A percentile compares a stretch with the other conserved stretches of the same genome.
These are phyloP conservation scores for Clonostachys byssicola DNA, from an alignment of 2,329 filamentous ascomycete species.

Conservation along the genomic window DNA sequence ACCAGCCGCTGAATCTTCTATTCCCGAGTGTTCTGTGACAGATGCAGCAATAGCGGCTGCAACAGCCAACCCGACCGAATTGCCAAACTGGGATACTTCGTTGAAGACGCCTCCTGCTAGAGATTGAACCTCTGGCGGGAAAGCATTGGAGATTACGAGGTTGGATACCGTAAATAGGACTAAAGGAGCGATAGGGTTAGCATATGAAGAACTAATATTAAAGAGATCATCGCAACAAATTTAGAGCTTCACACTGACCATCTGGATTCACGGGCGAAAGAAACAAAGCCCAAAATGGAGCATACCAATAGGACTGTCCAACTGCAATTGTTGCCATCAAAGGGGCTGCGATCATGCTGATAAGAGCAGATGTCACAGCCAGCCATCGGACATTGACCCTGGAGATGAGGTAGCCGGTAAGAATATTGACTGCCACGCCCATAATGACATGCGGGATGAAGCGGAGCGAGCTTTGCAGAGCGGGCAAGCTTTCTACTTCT, in stretches of 20 bases:
- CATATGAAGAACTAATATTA: no score
- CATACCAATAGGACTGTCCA: slow-evolving; percentile 44
- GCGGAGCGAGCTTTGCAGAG: slow-evolving; percentile 39
- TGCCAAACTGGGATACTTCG: slow-evolving; percentile 53
- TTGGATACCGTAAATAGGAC: slow-evolving; percentile 52
- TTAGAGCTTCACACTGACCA: slow-evolving; percentile 13
- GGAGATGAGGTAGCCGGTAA: slow-evolving; percentile 33
- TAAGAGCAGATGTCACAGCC: slow-evolving; percentile 28
- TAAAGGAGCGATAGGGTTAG: background rate
- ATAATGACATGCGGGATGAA: slow-evolving; percentile 41
- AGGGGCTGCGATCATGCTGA: slow-evolving; percentile 41
- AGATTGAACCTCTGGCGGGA: slow-evolving; percentile 48
- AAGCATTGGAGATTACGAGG: slow-evolving; percentile 49
- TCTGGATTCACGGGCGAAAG: slow-evolving; percentile 38
- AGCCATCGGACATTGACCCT: slow-evolving; percentile 29
- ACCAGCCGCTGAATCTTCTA: slow-evolving; percentile 15
- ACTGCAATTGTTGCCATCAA: slow-evolving; percentile 49
- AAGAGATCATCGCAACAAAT: background rate
- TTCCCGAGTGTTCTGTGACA: slow-evolving; percentile 31
- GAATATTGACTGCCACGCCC: slow-evolving; percentile 34
- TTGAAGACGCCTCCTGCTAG: slow-evolving; percentile 59
- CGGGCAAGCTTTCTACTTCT: slow-evolving; percentile 36
- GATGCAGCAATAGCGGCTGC: slow-evolving; percentile 41
- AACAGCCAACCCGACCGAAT: slow-evolving; percentile 44
- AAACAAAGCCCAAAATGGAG: slow-evolving; percentile 35